Conservation (phyloP, 2,329 filamentous ascomycete genomes). For the Tolypocladium capitatum region DNA sequence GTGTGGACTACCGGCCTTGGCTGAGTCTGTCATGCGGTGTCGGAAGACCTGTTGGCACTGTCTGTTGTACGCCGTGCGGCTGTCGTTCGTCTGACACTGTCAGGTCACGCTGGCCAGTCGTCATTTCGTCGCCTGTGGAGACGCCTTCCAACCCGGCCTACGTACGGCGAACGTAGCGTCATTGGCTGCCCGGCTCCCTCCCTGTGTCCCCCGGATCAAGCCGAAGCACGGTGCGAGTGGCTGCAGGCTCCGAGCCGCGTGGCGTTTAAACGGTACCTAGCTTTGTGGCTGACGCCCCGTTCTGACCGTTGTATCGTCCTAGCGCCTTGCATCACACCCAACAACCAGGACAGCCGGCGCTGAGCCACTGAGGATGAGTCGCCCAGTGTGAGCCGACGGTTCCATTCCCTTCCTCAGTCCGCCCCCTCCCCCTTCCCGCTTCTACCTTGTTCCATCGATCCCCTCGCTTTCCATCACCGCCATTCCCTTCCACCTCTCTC, state of each 20-base stretch:
- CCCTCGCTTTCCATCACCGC: conserved; percentile 22
- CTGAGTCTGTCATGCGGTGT: background rate
- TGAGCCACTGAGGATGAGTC: background rate
- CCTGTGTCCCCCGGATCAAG: background rate
- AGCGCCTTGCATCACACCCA: background rate
- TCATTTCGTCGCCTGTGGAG: conserved; percentile 10
- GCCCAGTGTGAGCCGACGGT: background rate
- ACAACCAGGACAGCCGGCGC: too few species aligned
- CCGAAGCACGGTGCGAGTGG: background rate
- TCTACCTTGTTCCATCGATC: conserved; percentile 20
- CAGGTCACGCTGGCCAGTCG: conserved; percentile 7
- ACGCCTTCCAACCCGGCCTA: background rate
- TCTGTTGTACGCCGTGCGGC: background rate
- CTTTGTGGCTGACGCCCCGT: too few species aligned
- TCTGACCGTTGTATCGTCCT: background rate
- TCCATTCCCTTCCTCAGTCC: background rate
- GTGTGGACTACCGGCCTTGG: too few species aligned
- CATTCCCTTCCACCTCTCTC: conserved; percentile 15
- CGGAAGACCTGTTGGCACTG: background rate
- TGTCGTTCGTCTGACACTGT: background rate
- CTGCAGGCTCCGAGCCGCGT: background rate
- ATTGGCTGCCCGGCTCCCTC: background rate
- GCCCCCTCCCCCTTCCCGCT: conserved; percentile 12
- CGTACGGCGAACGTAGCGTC: background rate
- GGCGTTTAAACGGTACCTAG: background rate